Percentiles rank a stretch among this genome's conserved stretches.
phyloP scores from a whole-genome alignment of 2,329 filamentous ascomycete genomes.

The Coniella lustricola region DNA sequence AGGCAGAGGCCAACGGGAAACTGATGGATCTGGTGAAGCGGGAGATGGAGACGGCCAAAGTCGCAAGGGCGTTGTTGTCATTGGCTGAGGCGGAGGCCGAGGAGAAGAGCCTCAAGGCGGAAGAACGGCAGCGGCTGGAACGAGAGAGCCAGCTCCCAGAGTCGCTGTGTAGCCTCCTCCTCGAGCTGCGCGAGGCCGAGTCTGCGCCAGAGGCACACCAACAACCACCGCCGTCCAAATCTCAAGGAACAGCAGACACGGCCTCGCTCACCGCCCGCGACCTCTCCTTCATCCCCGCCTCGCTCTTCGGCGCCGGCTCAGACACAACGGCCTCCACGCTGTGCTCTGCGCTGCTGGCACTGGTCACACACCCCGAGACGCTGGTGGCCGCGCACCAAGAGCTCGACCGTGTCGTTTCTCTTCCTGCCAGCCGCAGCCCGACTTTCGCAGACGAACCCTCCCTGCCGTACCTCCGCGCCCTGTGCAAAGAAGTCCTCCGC shows the following conservation, averaged over 20 bases:
- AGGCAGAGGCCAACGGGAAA: slow-evolving; percentile 34
- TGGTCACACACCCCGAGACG: slow-evolving; percentile 37
- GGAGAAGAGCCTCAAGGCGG: no score
- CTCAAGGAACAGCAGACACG: no score
- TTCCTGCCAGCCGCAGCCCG: slow-evolving; percentile 27
- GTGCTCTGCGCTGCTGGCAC: slow-evolving; percentile 39
- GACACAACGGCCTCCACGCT: slow-evolving; percentile 44
- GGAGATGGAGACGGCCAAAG: slow-evolving; percentile 30
- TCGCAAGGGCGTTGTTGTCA: slow-evolving; percentile 20
- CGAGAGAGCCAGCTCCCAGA: slow-evolving; percentile 29
- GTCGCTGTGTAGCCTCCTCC: slow-evolving; percentile 36
- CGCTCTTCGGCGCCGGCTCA: slow-evolving; percentile 39
- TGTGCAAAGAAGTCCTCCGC: slow-evolving; percentile 28
- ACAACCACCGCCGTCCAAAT: no score
- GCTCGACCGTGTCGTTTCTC: slow-evolving; percentile 31
- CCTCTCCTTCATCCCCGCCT: slow-evolving; percentile 34
- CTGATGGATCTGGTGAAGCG: slow-evolving; percentile 33
- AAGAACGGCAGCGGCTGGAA: no score
- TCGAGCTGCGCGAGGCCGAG: slow-evolving; percentile 31
- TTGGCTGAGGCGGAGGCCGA: no score
- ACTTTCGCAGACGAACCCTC: slow-evolving; percentile 23
- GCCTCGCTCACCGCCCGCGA: slow-evolving; percentile 33
- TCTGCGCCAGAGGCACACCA: not conserved
- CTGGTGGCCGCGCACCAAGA: slow-evolving; percentile 35
- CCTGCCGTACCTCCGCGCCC: slow-evolving; percentile 27